Percentiles rank a stretch among this genome's conserved stretches.
phyloP scores from a whole-genome alignment of 2,329 filamentous ascomycete genomes.

The Alternaria alternata region DNA sequence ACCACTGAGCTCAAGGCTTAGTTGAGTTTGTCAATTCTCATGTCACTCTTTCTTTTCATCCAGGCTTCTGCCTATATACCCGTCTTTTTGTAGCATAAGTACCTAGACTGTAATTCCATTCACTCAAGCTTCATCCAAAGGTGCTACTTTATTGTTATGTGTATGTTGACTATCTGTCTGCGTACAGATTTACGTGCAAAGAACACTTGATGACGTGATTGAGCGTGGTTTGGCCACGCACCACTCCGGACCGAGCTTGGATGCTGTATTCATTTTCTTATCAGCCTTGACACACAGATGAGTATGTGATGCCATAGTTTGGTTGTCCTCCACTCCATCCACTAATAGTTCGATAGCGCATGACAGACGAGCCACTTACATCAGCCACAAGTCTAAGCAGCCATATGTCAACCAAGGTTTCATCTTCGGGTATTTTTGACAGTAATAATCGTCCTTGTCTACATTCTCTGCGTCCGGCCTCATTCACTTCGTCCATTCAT shows the following conservation, averaged over 20 bases:
- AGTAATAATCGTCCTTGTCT: no score
- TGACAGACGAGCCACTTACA: background rate
- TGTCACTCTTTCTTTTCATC: background rate
- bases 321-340: background rate
- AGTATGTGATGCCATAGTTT: background rate
- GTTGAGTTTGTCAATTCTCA: background rate
- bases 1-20: conserved; percentile 19
- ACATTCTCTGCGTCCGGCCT: background rate
- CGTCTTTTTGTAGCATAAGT: background rate
- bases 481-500: background rate
- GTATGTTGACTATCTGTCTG: background rate
- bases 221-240: no score
- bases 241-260: background rate
- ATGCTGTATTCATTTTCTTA: background rate
- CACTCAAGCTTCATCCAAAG: background rate
- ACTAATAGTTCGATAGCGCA: background rate
- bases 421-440: background rate
- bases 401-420: background rate
- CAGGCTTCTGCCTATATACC: background rate
- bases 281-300: background rate
- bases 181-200: no score
- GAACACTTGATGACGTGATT: no score
- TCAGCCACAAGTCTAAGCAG: background rate
- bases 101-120: conserved; percentile 1
- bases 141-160: background rate